Evolutionary conservation across 495 filamentous ascomycete genomes (phyloP).

Genomic region (Penicillium chermesinum): DNA sequence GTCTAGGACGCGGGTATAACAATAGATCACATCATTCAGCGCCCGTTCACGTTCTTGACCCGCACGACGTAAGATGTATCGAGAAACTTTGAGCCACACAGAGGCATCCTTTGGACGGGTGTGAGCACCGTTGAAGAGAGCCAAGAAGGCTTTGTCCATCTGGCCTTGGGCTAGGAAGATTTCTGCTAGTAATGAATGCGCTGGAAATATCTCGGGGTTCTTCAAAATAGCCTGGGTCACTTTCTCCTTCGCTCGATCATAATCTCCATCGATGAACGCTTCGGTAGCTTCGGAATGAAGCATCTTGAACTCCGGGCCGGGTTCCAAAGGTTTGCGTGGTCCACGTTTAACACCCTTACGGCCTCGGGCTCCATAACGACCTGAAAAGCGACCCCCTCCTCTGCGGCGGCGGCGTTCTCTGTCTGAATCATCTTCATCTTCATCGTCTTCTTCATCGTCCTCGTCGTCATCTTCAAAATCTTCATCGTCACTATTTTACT

Average conservation of each 20-base stretch:
- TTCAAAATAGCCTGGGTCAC: conserved; percentile 66
- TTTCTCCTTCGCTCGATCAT: conserved; percentile 56
- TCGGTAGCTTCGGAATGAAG: conserved; percentile 64
- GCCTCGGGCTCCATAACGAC: conserved; percentile 42
- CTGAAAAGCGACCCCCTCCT: conserved; percentile 37
- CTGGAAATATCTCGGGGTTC: conserved; percentile 77
- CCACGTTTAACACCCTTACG: conserved; percentile 52
- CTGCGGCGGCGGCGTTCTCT: conserved; percentile 28
- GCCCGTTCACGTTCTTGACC: conserved; percentile 47
- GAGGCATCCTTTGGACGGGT: conserved; percentile 61
- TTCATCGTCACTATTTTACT: too few species aligned
- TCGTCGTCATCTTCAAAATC: conserved; percentile 18
- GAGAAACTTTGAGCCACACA: conserved; percentile 65
- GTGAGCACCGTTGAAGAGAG: conserved; percentile 66
- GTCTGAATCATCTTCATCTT: conserved; percentile 27
- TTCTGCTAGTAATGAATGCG: conserved; percentile 70
- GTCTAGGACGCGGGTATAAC: conserved; percentile 63
- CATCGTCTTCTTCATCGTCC: conserved; percentile 21
- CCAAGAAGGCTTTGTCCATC: conserved; percentile 59
- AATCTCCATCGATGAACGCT: conserved; percentile 62
- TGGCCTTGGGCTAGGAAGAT: conserved; percentile 66
- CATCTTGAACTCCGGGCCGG: conserved; percentile 68
- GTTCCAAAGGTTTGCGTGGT: conserved; percentile 67
- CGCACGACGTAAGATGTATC: conserved; percentile 58
- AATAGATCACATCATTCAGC: conserved; percentile 56